Conservation (phyloP, 202 grass and related monocot genomes). For the Bolboschoenoplectus hybrid region DNA sequence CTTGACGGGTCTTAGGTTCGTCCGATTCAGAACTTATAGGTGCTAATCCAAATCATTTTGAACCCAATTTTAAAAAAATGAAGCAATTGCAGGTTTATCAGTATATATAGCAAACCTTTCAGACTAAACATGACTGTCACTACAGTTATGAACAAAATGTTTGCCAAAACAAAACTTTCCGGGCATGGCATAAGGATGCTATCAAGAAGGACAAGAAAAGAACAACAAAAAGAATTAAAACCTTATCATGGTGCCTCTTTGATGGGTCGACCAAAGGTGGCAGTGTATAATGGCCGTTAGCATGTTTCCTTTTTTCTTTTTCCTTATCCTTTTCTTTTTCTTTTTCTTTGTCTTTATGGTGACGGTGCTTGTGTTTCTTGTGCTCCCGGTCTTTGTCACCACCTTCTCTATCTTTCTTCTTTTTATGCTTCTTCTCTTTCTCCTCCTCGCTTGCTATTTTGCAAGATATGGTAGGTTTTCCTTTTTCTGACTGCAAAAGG, state of each 20-base stretch:
- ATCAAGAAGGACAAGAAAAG: slow-evolving; percentile 27
- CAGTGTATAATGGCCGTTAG: slow-evolving; percentile 46
- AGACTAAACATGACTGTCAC: not conserved
- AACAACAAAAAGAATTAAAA: slow-evolving; percentile 36
- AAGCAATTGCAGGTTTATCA: not conserved
- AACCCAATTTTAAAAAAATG: not conserved
- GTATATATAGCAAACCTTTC: not conserved
- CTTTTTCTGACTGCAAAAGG: slow-evolving; percentile 71
- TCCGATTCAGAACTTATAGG: too few relatives aligned
- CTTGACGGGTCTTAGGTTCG: too few relatives aligned
- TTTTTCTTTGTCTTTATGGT: slow-evolving; percentile 78
- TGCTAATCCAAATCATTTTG: slow-evolving; percentile 8
- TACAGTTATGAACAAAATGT: not conserved
- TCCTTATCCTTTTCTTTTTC: slow-evolving; percentile 75
- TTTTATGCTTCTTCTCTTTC: slow-evolving; percentile 81
- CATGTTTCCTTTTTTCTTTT: slow-evolving; percentile 73
- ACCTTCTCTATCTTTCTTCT: slow-evolving; percentile 71
- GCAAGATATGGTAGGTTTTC: slow-evolving; percentile 77
- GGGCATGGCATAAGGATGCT: not conserved
- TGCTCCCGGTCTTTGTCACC: slow-evolving; percentile 81
- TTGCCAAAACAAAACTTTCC: not conserved
- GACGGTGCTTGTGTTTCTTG: slow-evolving; percentile 91
- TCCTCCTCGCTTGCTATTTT: slow-evolving; percentile 68
- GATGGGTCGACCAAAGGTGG: slow-evolving; percentile 45
- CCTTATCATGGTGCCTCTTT: slow-evolving; percentile 85